These are phyloP conservation scores for Protomyces gravidus DNA, from an alignment of 1,139 yeast species.

Conservation along the genomic window DNA sequence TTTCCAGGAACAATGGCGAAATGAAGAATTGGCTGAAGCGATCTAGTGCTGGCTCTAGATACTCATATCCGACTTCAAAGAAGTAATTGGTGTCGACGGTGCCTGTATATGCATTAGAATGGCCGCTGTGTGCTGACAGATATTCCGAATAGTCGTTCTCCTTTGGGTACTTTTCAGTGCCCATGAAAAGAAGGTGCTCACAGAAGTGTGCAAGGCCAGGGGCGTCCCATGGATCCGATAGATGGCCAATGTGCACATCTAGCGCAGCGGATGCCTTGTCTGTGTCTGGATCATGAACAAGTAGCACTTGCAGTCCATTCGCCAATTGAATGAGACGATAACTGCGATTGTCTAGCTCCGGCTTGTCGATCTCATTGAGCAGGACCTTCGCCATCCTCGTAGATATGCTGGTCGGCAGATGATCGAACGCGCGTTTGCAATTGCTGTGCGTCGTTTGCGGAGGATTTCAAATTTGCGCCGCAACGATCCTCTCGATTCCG, in stretches of 20 bases:
- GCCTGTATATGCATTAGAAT: constrained; percentile 80
- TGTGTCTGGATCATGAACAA: constrained; percentile 77
- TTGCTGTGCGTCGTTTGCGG: too few relatives aligned
- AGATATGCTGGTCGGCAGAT: background rate
- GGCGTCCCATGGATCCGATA: constrained; percentile 65
- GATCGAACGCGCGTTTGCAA: background rate
- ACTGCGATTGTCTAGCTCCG: constrained; percentile 22
- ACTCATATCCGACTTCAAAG: constrained; percentile 74
- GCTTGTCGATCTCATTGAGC: constrained; percentile 14
- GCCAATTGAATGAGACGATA: constrained; percentile 64
- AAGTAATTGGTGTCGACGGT: constrained; percentile 85
- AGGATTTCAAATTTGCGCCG: too few relatives aligned
- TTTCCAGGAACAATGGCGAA: constrained; percentile 70
- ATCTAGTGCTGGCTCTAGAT: constrained; percentile 81
- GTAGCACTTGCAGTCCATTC: constrained; percentile 66
- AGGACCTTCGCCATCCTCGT: constrained; percentile 1
- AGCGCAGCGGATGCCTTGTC: constrained; percentile 91
- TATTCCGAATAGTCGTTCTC: constrained; percentile 84
- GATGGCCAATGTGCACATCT: constrained; percentile 87
- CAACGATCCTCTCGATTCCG: too few relatives aligned
- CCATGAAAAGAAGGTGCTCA: constrained; percentile 93
- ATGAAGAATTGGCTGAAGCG: constrained; percentile 91
- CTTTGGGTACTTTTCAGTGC: constrained; percentile 85
- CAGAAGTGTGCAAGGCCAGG: constrained; percentile 96
- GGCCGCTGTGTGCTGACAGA: constrained; percentile 65